These are phyloP conservation scores for Mentha longifolia DNA, from an alignment of 257 asterid species.

Conservation along the genomic window DNA sequence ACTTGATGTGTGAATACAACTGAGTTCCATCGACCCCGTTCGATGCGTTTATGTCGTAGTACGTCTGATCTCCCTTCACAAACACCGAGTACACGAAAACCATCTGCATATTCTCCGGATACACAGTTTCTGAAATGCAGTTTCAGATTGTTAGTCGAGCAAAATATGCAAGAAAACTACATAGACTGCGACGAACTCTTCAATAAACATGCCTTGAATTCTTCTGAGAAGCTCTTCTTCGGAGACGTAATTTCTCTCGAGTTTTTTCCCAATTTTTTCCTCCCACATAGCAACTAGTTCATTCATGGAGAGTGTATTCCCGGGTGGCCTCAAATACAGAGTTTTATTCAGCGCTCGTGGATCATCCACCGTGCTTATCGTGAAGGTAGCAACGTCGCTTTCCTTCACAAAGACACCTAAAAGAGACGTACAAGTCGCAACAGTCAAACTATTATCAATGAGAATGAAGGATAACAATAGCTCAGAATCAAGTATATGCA, in stretches of 20 bases:
- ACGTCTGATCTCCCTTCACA: conserved; percentile 85
- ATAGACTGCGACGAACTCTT: neutral
- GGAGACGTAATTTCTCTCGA: conserved; percentile 57
- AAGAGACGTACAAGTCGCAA: conserved; percentile 16
- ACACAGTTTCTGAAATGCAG: conserved; percentile 66
- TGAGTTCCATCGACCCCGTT: conserved; percentile 72
- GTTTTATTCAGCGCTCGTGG: conserved; percentile 66
- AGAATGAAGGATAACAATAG: neutral
- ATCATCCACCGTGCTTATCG: conserved; percentile 82
- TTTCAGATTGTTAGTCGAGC: neutral
- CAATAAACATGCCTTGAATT: conserved; percentile 55
- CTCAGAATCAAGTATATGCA: neutral
- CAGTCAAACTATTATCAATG: neutral
- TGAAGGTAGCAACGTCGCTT: conserved; percentile 85
- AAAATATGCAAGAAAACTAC: conserved; percentile 1
- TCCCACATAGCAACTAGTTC: conserved; percentile 88
- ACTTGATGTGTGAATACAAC: conserved; percentile 68
- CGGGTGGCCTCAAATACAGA: conserved; percentile 75
- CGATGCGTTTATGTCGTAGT: conserved; percentile 54
- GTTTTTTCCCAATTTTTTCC: conserved; percentile 64
- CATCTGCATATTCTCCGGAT: conserved; percentile 80
- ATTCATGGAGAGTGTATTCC: conserved; percentile 72
- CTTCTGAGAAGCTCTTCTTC: conserved; percentile 65
- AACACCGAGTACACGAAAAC: conserved; percentile 80
- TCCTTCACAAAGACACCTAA: conserved; percentile 77